These are phyloP conservation scores for Pseudonitzschia pungens DNA, from an alignment of 108 stramenopile species.

Conservation along the genomic window DNA sequence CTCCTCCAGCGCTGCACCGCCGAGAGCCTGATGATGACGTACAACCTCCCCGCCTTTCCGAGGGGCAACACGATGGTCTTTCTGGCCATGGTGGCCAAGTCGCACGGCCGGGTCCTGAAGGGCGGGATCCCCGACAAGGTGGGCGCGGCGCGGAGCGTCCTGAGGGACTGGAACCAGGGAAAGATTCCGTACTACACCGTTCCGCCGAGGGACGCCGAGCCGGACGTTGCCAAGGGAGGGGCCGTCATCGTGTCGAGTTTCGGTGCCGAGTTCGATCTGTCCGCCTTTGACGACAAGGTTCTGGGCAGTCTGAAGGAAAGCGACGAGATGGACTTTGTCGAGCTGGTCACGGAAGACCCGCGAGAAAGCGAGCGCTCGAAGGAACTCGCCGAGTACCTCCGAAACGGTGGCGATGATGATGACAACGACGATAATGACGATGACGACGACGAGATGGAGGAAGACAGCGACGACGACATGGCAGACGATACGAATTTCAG, in stretches of 20 bases:
- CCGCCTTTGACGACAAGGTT: conserved; percentile 71
- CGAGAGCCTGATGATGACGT: conserved; percentile 92
- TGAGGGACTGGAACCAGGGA: conserved; percentile 98
- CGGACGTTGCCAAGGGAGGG: conserved; percentile 33
- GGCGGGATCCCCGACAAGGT: conserved; percentile 96
- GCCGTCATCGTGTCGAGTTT: conserved; percentile 71
- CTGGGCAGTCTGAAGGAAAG: conserved; percentile 72
- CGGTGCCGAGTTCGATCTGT: conserved; percentile 54
- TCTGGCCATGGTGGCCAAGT: conserved; percentile 90
- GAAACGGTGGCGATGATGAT: conserved; percentile 36
- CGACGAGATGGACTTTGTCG: conserved; percentile 90
- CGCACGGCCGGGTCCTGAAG: conserved; percentile 89
- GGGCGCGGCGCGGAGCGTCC: conserved; percentile 87
- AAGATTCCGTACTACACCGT: conserved; percentile 91
- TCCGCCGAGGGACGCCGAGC: conserved; percentile 61
- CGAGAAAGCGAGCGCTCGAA: conserved; percentile 21
- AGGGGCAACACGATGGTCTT: conserved; percentile 84
- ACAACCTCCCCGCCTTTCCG: conserved; percentile 79
- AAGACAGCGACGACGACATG: conserved; percentile 52
- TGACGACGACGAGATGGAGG: conserved; percentile 34
- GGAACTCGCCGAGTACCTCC: conserved; percentile 50
- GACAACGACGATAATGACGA: conserved; percentile 13
- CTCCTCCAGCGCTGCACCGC: conserved; percentile 84
- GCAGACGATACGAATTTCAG: conserved; percentile 54
- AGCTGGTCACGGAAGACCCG: conserved; percentile 27